Conservation (phyloP, 2,329 filamentous ascomycete species). For the Pyrenochaeta sp. region DNA sequence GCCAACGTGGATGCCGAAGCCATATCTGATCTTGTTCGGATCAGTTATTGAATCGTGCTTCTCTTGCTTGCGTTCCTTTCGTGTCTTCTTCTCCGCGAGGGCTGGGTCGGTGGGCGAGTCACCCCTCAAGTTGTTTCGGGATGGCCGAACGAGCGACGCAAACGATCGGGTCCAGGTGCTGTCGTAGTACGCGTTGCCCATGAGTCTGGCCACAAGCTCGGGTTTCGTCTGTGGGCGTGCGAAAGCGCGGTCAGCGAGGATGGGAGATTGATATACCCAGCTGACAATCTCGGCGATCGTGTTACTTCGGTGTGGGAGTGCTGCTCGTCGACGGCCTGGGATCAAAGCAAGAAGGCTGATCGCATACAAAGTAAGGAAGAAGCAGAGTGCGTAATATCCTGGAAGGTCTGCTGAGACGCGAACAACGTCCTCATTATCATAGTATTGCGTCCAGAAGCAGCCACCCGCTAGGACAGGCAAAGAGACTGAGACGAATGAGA, state of each 20-base stretch:
- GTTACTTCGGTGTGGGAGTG: constrained; percentile 76
- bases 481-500: constrained; percentile 67
- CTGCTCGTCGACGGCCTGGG: constrained; percentile 67
- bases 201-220: constrained; percentile 74
- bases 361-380: constrained; percentile 75
- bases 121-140: constrained; percentile 35
- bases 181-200: constrained; percentile 63
- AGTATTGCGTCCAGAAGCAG: constrained; percentile 76
- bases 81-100: constrained; percentile 24
- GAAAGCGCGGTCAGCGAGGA: constrained; percentile 78
- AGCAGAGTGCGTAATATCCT: constrained; percentile 76
- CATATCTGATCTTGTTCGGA: constrained; percentile 56
- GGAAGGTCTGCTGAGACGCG: constrained; percentile 75
- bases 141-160: constrained; percentile 39
- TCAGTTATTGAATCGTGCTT: constrained; percentile 41
- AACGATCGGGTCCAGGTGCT: constrained; percentile 38
- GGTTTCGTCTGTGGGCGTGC: constrained; percentile 70
- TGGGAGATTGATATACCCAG: constrained; percentile 76
- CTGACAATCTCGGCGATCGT: constrained; percentile 80
- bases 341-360: constrained; percentile 66
- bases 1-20: constrained; percentile 66
- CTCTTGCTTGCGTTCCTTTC: constrained; percentile 15
- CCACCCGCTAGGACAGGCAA: constrained; percentile 75
- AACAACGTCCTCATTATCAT: constrained; percentile 43
- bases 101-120: constrained; percentile 31